Evolutionary conservation across 371 early-diverging fungal genomes (phyloP), one percentile per base, ranked within the genome.

Genomic region (Blakeslea trispora): DNA sequence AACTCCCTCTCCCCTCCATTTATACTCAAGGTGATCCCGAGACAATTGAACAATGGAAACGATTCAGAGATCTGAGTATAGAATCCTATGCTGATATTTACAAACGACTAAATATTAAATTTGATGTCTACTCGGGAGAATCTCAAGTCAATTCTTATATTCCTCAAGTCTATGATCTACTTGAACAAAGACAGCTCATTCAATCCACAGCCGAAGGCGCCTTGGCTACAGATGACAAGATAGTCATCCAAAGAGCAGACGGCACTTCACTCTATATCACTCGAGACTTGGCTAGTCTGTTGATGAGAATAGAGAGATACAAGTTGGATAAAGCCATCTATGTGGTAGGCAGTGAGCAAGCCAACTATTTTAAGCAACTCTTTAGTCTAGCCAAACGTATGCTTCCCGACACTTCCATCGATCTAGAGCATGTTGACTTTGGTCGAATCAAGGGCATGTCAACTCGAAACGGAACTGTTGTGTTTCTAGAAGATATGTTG

Each of bases 101-200:
- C 59, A 81, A 82, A 14, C 88, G 94, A 45, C 78, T 99, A 23
- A 90, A 91, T 61, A 85, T 98, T 61, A 65, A 85, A 23, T 99
- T 99, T 78, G 99, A 99, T 63, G 83, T 91, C 9, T 99, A 96
- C 77, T 94, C 96, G 0, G 99, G 99, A 37, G 99, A 99, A 75
- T 96, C 97, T 4, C 80, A 91, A 65, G 93, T 91, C 46, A 85
- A 84, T 7, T 68, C 74, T 22, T 84, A 84, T 57, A 90, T 93
- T 53, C 68, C 81, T 9, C 77, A 81, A 22, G 90, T 91, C 14
- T 77, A 91, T 43, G 59, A 84, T 23, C 72, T 88, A 6, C 39
- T 72, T 22, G 45, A 59, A 31, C 62, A 81, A 11, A 68, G 74
- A 10, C 78, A 72, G 0, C 55, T 94, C 15, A 49, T 92, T 17